These are phyloP conservation scores for Mesembryanthemum crystallinum DNA, from an alignment of 148 eudicot species.

Conservation along the genomic window DNA sequence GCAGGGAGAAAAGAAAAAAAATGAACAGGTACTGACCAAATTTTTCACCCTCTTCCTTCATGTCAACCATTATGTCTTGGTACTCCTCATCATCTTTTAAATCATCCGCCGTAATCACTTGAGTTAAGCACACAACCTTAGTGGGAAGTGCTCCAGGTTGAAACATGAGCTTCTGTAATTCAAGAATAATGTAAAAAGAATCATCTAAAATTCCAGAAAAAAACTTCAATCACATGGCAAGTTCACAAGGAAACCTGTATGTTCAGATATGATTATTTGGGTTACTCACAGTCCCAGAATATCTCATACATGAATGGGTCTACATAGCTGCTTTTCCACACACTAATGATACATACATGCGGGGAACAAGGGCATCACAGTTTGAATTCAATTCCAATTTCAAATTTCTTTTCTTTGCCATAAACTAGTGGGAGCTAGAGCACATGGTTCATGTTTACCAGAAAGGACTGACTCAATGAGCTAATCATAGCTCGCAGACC, in stretches of 20 bases:
- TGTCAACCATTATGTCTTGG: constrained; percentile 84
- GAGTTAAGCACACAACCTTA: constrained; percentile 65
- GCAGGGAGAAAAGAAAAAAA: not conserved
- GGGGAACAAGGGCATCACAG: not conserved
- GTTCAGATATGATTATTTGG: too few relatives aligned
- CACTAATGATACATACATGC: not conserved
- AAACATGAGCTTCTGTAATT: constrained; percentile 67
- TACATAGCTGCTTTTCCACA: not conserved
- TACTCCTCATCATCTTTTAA: constrained; percentile 81
- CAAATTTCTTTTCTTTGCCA: not conserved
- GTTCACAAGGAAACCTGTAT: too few relatives aligned
- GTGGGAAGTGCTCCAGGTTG: constrained; percentile 64
- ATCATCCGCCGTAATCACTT: constrained; percentile 73
- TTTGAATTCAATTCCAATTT: not conserved
- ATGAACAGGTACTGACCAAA: constrained; percentile 44
- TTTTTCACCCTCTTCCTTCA: constrained; percentile 78
- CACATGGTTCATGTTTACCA: not conserved
- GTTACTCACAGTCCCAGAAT: not conserved
- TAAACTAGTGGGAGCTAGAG: not conserved
- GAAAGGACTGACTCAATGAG: not conserved
- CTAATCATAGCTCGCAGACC: not conserved
- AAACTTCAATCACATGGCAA: not conserved
- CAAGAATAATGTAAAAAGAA: constrained; percentile 16
- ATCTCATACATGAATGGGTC: not conserved
- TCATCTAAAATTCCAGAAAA: not conserved